These are phyloP conservation scores for Alisma plantagoaquatica DNA, from an alignment of 106 monocot genomes.

Conservation along the genomic window DNA sequence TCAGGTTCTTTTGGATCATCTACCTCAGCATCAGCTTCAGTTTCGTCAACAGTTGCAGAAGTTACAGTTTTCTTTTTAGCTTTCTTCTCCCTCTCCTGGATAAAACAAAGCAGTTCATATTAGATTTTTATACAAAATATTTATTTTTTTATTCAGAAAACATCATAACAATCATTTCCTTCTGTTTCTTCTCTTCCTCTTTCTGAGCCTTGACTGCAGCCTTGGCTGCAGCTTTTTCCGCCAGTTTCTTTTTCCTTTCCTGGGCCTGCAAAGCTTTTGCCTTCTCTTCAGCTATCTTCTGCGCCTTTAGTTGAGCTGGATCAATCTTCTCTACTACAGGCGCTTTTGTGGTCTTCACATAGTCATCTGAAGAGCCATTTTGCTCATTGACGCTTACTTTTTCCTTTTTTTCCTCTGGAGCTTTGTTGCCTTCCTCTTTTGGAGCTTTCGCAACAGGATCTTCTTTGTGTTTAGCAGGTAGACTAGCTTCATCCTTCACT, in stretches of 20 bases:
- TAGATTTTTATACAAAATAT: too few relatives aligned
- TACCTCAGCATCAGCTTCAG: constrained; percentile 28
- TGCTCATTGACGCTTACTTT: constrained; percentile 10
- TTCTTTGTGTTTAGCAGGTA: constrained; percentile 7
- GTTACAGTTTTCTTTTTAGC: constrained; percentile 67
- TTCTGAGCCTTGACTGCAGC: constrained; percentile 64
- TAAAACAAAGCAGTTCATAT: background rate
- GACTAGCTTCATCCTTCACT: constrained; percentile 21
- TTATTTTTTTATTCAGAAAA: too few relatives aligned
- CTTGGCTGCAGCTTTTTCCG: constrained; percentile 77
- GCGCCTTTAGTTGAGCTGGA: constrained; percentile 55
- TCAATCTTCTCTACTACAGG: constrained; percentile 24
- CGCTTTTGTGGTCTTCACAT: constrained; percentile 19
- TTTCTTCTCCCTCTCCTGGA: constrained; percentile 67
- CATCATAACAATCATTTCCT: too few relatives aligned
- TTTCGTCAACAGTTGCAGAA: constrained; percentile 22
- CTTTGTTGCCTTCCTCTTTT: constrained; percentile 6
- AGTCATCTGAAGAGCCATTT: background rate
- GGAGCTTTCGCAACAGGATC: constrained; percentile 5
- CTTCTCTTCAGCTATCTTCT: constrained; percentile 86
- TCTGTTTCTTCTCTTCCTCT: constrained; percentile 70
- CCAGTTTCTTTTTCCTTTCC: constrained; percentile 83
- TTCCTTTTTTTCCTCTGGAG: constrained; percentile 10
- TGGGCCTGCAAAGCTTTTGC: constrained; percentile 67
- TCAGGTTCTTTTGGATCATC: constrained; percentile 35